A percentile compares a stretch with the other conserved stretches of the same genome.
These are phyloP conservation scores for Xylaria scruposa DNA, from an alignment of 495 filamentous ascomycete species.

Conservation along the genomic window DNA sequence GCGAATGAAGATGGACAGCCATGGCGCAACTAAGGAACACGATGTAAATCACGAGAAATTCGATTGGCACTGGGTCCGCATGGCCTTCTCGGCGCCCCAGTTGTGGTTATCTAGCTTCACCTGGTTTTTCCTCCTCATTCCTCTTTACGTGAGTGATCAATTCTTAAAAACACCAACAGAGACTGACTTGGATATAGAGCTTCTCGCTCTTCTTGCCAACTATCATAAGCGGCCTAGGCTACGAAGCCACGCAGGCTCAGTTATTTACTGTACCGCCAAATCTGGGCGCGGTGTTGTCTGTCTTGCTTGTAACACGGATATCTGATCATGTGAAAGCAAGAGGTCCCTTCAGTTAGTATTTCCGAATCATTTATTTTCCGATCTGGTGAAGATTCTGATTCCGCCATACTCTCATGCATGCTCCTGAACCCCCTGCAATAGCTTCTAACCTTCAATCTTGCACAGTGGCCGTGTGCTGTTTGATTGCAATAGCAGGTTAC, in stretches of 20 bases:
- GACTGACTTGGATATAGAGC: conserved; percentile 26
- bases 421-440: no score
- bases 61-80: conserved; percentile 49
- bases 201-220: conserved; percentile 52
- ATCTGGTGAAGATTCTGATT: no score
- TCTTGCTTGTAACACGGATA: background rate
- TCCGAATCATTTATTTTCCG: no score
- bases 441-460: no score
- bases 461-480: background rate
- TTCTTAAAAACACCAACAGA: background rate
- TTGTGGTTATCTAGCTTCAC: conserved; percentile 48
- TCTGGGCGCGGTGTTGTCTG: background rate
- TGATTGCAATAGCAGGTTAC: conserved; percentile 58
- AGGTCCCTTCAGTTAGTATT: background rate
- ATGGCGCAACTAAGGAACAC: conserved; percentile 43
- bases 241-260: conserved; percentile 58
- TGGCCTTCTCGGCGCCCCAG: conserved; percentile 52
- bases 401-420: no score
- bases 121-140: conserved; percentile 51
- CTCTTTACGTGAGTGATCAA: conserved; percentile 39
- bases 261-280: conserved; percentile 47
- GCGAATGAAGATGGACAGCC: conserved; percentile 51
- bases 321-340: background rate
- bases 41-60: conserved; percentile 54
- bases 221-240: conserved; percentile 62